phyloP scores from a whole-genome alignment of 78 protist species.

The Dictyostelium intermedium region DNA sequence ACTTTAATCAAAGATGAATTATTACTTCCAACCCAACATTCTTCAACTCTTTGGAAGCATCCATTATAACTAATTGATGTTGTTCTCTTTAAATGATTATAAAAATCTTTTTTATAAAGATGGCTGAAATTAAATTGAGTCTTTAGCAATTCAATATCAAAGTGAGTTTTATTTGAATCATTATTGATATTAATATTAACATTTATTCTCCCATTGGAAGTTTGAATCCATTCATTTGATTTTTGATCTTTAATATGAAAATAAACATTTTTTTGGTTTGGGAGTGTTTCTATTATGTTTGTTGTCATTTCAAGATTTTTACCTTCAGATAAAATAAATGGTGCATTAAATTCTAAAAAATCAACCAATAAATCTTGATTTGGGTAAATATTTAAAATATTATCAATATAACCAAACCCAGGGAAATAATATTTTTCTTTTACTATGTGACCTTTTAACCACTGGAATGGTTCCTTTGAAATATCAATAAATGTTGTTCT shows the following conservation, averaged over 20 bases:
- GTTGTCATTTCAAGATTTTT: neutral
- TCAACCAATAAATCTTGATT: constrained; percentile 4
- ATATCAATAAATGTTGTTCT: neutral
- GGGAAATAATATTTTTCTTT: constrained; percentile 8
- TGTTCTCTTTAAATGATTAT: neutral
- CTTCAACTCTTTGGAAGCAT: constrained; percentile 8
- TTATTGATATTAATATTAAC: too few relatives aligned
- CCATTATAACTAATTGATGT: neutral
- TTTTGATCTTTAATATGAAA: constrained; percentile 27
- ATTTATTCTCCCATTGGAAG: neutral
- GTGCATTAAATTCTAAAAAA: constrained; percentile 3
- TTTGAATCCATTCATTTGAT: constrained; percentile 21
- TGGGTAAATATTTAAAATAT: neutral
- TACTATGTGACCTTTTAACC: neutral
- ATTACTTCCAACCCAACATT: neutral
- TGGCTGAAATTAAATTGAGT: neutral
- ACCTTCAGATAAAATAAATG: constrained; percentile 39
- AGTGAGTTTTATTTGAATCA: neutral
- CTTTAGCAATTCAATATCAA: neutral
- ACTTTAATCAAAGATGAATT: neutral
- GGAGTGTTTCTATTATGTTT: neutral
- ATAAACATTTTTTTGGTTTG: constrained; percentile 22
- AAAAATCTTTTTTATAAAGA: neutral
- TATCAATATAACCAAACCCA: constrained; percentile 9
- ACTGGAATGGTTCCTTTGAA: constrained; percentile 5